These are phyloP conservation scores for Vitis labrusca DNA, from an alignment of 164 flowering plant genomes.

Conservation along the genomic window DNA sequence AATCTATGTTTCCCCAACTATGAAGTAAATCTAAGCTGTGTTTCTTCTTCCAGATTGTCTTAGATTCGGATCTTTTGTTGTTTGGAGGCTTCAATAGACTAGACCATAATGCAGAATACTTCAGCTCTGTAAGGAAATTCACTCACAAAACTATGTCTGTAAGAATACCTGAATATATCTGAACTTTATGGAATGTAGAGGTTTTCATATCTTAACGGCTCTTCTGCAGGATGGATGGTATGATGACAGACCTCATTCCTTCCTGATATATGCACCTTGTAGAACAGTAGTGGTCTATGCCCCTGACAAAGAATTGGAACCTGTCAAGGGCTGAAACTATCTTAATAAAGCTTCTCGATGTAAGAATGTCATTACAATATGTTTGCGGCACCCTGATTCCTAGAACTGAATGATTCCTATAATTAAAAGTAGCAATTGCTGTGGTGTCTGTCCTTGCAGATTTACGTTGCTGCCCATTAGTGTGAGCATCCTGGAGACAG, in stretches of 20 bases:
- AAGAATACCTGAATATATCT: background rate
- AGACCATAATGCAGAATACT: slow-evolving; percentile 66
- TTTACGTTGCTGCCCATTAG: background rate
- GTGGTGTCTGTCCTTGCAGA: background rate
- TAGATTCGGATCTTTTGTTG: slow-evolving; percentile 78
- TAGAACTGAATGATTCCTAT: background rate
- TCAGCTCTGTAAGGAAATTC: slow-evolving; percentile 59
- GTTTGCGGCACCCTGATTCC: background rate
- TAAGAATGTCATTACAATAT: background rate
- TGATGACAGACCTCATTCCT: slow-evolving; percentile 73
- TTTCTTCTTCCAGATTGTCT: slow-evolving; percentile 55
- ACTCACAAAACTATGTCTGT: background rate
- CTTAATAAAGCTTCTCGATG: background rate
- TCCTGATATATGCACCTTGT: slow-evolving; percentile 78
- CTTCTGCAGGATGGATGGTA: slow-evolving; percentile 71
- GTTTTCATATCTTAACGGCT: background rate
- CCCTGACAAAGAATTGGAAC: slow-evolving; percentile 30
- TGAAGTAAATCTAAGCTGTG: background rate
- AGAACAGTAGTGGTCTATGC: slow-evolving; percentile 95
- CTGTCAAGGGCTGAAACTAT: background rate
- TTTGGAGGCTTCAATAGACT: slow-evolving; percentile 88
- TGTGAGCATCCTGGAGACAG: background rate
- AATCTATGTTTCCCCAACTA: background rate
- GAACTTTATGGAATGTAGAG: no score
- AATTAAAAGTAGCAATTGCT: background rate